These are phyloP conservation scores for Boletus fagicola DNA, from an alignment of 768 basidiomycete species.

Conservation along the genomic window DNA sequence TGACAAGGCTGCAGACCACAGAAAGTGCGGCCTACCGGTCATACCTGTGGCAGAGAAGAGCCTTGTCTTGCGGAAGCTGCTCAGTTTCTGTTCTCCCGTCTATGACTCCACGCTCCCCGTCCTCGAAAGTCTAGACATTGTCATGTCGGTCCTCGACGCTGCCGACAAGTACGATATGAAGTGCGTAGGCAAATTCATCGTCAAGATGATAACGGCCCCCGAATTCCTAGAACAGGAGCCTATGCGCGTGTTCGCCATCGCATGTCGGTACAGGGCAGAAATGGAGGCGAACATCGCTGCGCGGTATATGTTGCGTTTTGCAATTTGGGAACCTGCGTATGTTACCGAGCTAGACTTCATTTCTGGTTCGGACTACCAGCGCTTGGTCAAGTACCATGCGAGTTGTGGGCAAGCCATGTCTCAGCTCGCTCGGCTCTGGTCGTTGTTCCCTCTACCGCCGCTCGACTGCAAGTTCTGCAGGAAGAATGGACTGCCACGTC, in stretches of 20 bases:
- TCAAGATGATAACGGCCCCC: conserved; percentile 33
- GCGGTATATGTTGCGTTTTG: conserved; percentile 35
- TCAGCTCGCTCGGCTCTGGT: conserved; percentile 33
- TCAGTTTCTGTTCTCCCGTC: conserved; percentile 50
- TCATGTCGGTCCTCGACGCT: conserved; percentile 43
- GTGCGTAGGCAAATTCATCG: conserved; percentile 37
- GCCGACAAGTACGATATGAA: conserved; percentile 54
- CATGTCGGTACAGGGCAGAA: conserved; percentile 37
- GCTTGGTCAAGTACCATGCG: conserved; percentile 36
- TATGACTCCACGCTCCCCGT: conserved; percentile 34
- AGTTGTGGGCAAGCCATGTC: conserved; percentile 35
- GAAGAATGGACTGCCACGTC: conserved; percentile 34
- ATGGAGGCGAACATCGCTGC: conserved; percentile 38
- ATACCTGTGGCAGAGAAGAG: conserved; percentile 50
- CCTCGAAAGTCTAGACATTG: conserved; percentile 39
- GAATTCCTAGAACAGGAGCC: conserved; percentile 35
- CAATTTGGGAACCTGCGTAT: conserved; percentile 34
- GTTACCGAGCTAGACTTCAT: conserved; percentile 38
- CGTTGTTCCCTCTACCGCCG: conserved; percentile 30
- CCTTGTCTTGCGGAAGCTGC: conserved; percentile 39
- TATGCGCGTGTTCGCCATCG: conserved; percentile 38
- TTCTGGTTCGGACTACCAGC: conserved; percentile 37
- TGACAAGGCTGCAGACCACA: conserved; percentile 30
- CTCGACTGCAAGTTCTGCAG: conserved; percentile 36
- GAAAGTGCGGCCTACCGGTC: conserved; percentile 38